These are phyloP conservation scores for Lipomyces lipofer DNA, from an alignment of 805 yeast species.

Conservation along the genomic window DNA sequence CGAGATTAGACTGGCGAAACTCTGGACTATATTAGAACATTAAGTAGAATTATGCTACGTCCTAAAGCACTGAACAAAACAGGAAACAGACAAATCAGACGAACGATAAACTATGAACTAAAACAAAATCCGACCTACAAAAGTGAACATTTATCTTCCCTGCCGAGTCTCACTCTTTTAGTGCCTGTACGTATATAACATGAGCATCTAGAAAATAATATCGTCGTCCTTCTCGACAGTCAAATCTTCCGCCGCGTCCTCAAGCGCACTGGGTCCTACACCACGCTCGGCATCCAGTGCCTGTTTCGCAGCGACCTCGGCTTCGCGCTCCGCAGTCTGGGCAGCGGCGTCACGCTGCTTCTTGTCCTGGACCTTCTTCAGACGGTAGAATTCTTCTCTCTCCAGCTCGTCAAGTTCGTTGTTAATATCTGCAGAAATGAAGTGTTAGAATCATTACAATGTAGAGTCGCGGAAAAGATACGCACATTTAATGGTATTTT, in stretches of 20 bases:
- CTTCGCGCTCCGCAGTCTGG: conserved; percentile 47
- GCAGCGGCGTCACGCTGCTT: conserved; percentile 77
- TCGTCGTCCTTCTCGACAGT: conserved; percentile 50
- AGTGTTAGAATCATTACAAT: not conserved
- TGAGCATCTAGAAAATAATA: conserved; percentile 37
- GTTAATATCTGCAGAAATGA: conserved; percentile 61
- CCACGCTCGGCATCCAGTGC: conserved; percentile 37
- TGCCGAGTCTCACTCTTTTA: too few relatives aligned
- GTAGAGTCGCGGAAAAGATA: not conserved
- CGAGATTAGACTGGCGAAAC: too few relatives aligned
- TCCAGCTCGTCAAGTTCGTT: conserved; percentile 96
- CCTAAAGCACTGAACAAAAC: too few relatives aligned
- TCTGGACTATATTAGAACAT: too few relatives aligned
- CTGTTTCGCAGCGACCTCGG: conserved; percentile 28
- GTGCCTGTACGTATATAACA: too few relatives aligned
- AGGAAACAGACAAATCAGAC: too few relatives aligned
- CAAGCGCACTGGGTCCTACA: conserved; percentile 39
- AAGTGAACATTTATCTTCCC: too few relatives aligned
- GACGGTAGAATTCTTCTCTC: conserved; percentile 95
- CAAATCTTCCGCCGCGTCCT: conserved; percentile 34
- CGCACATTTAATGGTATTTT: conserved; percentile 73
- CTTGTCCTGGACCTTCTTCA: conserved; percentile 95
- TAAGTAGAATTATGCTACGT: too few relatives aligned
- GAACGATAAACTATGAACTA: too few relatives aligned
- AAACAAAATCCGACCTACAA: too few relatives aligned